phyloP scores from a whole-genome alignment of 768 basidiomycete species.

The Lentinula lateritia region DNA sequence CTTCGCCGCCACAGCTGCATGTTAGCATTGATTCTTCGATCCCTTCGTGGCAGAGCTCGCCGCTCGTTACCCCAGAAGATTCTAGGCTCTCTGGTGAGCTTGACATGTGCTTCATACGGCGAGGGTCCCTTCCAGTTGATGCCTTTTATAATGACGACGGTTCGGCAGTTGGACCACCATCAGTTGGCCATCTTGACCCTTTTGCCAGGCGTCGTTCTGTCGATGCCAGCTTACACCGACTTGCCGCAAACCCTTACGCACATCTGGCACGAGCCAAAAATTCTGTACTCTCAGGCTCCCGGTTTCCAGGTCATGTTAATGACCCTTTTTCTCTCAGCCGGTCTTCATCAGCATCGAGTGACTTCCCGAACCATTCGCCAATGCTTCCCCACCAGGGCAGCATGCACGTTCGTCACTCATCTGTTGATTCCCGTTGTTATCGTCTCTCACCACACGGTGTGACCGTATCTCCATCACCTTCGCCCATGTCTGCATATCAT shows the following conservation, averaged over 20 bases:
- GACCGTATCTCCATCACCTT: constrained; percentile 36
- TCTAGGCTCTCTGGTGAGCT: constrained; percentile 15
- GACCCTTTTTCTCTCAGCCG: constrained; percentile 22
- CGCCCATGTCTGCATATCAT: constrained; percentile 33
- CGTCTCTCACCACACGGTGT: constrained; percentile 25
- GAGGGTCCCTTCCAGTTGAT: constrained; percentile 53
- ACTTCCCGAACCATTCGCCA: constrained; percentile 16
- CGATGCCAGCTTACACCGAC: constrained; percentile 42
- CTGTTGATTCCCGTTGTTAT: constrained; percentile 34
- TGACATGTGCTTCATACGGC: constrained; percentile 23
- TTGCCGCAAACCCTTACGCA: constrained; percentile 46
- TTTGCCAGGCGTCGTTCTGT: constrained; percentile 39
- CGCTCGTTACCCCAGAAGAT: constrained; percentile 30
- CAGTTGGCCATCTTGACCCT: constrained; percentile 38
- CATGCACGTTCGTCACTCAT: constrained; percentile 33
- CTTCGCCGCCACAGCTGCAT: constrained; percentile 35
- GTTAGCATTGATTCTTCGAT: constrained; percentile 27
- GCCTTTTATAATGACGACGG: constrained; percentile 27
- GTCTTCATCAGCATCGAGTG: constrained; percentile 6
- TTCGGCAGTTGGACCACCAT: constrained; percentile 28
- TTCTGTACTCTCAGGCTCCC: constrained; percentile 34
- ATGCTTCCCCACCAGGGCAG: constrained; percentile 28
- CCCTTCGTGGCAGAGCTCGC: constrained; percentile 29
- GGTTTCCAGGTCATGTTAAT: constrained; percentile 25
- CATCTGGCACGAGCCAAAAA: constrained; percentile 49